phyloP scores from a whole-genome alignment of 805 yeast species.

The Candida loeiensis region DNA sequence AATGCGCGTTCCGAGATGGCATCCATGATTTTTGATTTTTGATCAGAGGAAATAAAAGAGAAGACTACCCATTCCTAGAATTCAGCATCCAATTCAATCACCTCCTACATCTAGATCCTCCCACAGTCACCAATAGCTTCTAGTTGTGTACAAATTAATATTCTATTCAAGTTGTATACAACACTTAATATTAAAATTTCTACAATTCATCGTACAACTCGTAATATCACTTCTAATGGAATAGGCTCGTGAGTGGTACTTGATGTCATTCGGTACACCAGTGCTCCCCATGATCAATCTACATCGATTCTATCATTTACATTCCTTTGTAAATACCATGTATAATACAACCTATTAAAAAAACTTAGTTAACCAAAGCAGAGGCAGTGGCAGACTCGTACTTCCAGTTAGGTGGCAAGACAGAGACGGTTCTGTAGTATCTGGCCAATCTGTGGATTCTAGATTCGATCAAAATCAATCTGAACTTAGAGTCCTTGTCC shows the following conservation, averaged over 20 bases:
- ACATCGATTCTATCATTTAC: not conserved
- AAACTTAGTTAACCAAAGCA: constrained; percentile 92
- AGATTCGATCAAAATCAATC: constrained; percentile 99
- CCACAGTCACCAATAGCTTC: not conserved
- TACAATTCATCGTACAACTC: not conserved
- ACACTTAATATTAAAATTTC: too few relatives aligned
- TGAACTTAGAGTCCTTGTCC: constrained; percentile 99
- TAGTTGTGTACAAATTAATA: too few relatives aligned
- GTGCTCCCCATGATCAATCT: not conserved
- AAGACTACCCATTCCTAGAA: too few relatives aligned
- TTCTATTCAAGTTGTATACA: too few relatives aligned
- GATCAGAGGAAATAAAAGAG: not conserved
- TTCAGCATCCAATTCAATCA: too few relatives aligned
- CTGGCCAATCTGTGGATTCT: constrained; percentile 99
- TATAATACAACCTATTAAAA: constrained; percentile 10
- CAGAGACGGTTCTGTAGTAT: constrained; percentile 99
- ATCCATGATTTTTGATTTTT: constrained; percentile 44
- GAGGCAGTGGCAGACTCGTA: constrained; percentile 99
- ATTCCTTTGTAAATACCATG: constrained; percentile 1
- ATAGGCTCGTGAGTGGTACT: too few relatives aligned
- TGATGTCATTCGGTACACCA: not conserved
- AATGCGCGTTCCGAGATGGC: constrained; percentile 63
- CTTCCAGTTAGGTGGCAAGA: constrained; percentile 99
- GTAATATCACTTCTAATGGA: too few relatives aligned
- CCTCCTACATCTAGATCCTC: too few relatives aligned